phyloP scores from a whole-genome alignment of 2,329 filamentous ascomycete genomes.

The Rhinocladiella mackenziei region DNA sequence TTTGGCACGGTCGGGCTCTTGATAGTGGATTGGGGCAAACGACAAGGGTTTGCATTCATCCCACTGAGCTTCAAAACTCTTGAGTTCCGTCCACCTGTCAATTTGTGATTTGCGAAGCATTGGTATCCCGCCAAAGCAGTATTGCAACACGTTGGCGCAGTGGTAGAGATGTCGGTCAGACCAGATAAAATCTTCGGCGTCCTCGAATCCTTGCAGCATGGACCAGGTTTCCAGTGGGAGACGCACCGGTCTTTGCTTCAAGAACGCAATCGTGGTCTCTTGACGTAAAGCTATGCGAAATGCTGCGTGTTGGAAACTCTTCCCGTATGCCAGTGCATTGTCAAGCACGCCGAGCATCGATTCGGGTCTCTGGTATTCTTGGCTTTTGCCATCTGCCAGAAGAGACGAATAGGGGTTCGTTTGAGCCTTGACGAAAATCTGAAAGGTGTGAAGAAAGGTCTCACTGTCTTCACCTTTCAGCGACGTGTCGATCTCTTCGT shows the following conservation, averaged over 20 bases:
- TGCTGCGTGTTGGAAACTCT: slow-evolving; percentile 27
- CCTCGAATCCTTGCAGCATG: slow-evolving; percentile 25
- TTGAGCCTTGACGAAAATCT: slow-evolving; percentile 27
- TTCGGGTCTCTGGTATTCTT: slow-evolving; percentile 17
- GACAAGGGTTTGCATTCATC: slow-evolving; percentile 26
- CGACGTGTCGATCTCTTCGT: slow-evolving; percentile 52
- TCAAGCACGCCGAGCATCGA: slow-evolving; percentile 11
- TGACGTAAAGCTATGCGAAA: slow-evolving; percentile 28
- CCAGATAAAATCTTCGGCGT: slow-evolving; percentile 28
- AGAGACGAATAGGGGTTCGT: slow-evolving; percentile 21
- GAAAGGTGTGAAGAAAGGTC: slow-evolving; percentile 24
- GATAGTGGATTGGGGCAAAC: slow-evolving; percentile 29
- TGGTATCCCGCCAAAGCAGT: slow-evolving; percentile 51
- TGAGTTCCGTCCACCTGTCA: slow-evolving; percentile 26
- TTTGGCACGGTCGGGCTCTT: slow-evolving; percentile 23
- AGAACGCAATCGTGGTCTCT: slow-evolving; percentile 26
- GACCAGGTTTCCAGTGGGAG: slow-evolving; percentile 27
- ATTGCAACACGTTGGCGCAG: slow-evolving; percentile 61
- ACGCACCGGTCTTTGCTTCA: slow-evolving; percentile 22
- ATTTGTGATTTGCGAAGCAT: slow-evolving; percentile 8
- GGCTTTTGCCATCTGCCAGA: slow-evolving; percentile 13
- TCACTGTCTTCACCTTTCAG: slow-evolving; percentile 42
- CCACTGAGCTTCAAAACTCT: slow-evolving; percentile 27
- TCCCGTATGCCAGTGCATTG: slow-evolving; percentile 22
- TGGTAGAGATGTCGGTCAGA: slow-evolving; percentile 58